A percentile compares a stretch with the other conserved stretches of the same genome.
Evolutionary conservation across 306 rosid species (phyloP).

Genomic region (Adenanthera pavonina): DNA sequence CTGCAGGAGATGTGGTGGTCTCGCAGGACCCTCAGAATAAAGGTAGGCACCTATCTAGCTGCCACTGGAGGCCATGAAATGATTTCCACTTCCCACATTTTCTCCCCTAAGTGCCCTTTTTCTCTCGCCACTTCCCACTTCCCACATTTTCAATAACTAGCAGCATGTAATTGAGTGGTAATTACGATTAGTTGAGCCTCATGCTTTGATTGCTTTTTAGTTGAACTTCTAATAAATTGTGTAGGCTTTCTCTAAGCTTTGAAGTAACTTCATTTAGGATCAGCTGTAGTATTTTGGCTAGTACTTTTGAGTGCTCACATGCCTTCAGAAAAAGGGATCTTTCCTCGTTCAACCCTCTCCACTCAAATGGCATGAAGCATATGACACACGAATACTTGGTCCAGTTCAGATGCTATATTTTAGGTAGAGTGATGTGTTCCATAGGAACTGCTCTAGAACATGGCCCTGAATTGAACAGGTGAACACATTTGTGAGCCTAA

Average conservation of each 20-base stretch:
- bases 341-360: background rate
- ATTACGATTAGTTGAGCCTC: constrained; percentile 11
- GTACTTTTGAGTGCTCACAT: constrained; percentile 30
- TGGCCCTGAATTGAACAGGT: constrained; percentile 89
- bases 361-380: constrained; percentile 69
- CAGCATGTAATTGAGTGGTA: background rate
- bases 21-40: constrained; percentile 77
- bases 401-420: constrained; percentile 83
- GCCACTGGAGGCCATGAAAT: constrained; percentile 90
- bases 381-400: constrained; percentile 86
- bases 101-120: too few relatives aligned
- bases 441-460: constrained; percentile 87
- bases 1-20: constrained; percentile 91
- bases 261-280: constrained; percentile 17
- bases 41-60: constrained; percentile 56
- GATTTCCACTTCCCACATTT: constrained; percentile 49
- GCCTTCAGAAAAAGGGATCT: background rate
- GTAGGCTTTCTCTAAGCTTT: constrained; percentile 14
- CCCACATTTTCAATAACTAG: too few relatives aligned
- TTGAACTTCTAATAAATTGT: constrained; percentile 8
- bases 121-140: too few relatives aligned
- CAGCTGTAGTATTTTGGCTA: constrained; percentile 7
- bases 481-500: constrained; percentile 36
- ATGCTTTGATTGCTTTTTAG: background rate
- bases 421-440: constrained; percentile 90